A percentile compares a stretch with the other conserved stretches of the same genome.
Conservation (phyloP, 371 early-diverging fungal species). For the Mortierella sp. region DNA sequence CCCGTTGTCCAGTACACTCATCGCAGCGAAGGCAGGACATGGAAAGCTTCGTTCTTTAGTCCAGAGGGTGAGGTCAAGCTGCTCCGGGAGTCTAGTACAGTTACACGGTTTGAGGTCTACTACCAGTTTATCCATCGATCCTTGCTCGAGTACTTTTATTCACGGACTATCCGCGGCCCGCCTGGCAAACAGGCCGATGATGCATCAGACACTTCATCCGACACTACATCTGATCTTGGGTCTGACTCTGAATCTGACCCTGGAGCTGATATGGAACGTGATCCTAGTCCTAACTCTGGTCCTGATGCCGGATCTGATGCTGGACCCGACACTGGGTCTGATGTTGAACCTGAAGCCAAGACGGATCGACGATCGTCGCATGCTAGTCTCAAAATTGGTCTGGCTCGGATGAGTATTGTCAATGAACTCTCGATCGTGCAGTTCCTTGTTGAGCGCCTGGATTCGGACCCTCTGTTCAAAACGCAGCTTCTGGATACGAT, state of each 20-base stretch:
- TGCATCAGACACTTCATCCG: too few species aligned
- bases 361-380: too few species aligned
- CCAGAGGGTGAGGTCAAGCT: neutral
- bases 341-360: too few species aligned
- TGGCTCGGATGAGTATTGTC: constrained; percentile 2
- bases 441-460: constrained; percentile 18
- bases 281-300: too few species aligned
- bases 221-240: too few species aligned
- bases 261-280: too few species aligned
- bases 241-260: too few species aligned
- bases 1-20: neutral
- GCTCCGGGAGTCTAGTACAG: neutral
- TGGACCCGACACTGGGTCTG: too few species aligned
- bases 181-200: too few species aligned
- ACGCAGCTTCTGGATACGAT: neutral
- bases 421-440: constrained; percentile 5
- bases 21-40: neutral
- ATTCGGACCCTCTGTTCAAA: neutral
- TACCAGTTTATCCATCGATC: neutral
- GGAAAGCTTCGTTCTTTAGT: neutral
- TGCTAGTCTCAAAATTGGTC: too few species aligned
- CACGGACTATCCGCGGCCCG: neutral
- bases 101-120: neutral
- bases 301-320: too few species aligned
- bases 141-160: neutral